Percentiles rank a stretch among this genome's conserved stretches.
phyloP scores from a whole-genome alignment of 768 basidiomycete genomes.

The Podaxis carcinomalis region DNA sequence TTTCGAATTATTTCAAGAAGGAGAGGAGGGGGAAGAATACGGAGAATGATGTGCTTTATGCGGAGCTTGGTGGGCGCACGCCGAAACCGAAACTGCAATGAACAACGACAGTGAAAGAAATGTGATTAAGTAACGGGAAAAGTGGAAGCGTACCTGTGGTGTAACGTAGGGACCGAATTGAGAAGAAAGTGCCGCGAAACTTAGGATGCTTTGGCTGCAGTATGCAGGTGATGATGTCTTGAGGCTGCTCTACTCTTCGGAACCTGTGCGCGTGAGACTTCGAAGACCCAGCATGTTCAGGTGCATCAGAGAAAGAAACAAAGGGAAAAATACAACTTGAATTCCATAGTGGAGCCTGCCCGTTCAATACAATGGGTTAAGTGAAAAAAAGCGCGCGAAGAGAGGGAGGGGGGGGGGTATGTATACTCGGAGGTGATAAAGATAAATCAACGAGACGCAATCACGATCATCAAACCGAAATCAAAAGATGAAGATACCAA shows the following conservation, averaged over 20 bases:
- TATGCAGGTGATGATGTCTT: not conserved
- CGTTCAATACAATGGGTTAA: not conserved
- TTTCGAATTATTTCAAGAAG: slow-evolving; percentile 32
- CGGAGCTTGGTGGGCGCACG: slow-evolving; percentile 10
- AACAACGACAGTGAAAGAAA: not conserved
- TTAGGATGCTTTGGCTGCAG: not conserved
- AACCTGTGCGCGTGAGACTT: not conserved
- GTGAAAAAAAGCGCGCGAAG: not conserved
- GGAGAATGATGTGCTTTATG: slow-evolving; percentile 7
- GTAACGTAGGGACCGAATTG: not conserved
- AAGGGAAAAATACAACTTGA: not conserved
- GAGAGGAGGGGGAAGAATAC: slow-evolving; percentile 15
- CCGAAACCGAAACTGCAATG: not conserved
- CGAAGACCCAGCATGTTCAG: not conserved
- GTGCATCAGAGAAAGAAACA: not conserved
- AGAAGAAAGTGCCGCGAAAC: not conserved
- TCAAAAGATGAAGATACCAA: not conserved
- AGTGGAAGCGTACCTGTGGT: not conserved
- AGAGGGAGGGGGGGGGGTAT: not conserved
- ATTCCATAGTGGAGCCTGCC: not conserved
- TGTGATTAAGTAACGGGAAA: too few relatives aligned
- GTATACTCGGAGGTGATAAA: not conserved
- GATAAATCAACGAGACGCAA: not conserved
- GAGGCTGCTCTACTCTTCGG: not conserved
- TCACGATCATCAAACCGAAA: not conserved